Evolutionary conservation across 306 rosid genomes (phyloP), one percentile per base, ranked within the genome.

Genomic region (Dalbergia cochinchinensis): DNA sequence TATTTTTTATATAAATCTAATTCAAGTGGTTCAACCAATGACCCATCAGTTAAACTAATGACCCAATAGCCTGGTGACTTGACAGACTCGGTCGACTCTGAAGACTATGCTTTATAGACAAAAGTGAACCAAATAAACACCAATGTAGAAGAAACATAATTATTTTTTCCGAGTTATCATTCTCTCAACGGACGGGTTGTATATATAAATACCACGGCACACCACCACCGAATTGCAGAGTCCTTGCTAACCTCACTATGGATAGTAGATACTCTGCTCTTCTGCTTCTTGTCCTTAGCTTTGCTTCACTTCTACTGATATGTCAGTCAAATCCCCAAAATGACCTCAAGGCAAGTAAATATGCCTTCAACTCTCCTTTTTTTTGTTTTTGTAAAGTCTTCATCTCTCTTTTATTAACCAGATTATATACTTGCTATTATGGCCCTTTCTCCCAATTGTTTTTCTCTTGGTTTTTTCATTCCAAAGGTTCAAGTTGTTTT

Each of bases 241-340:
- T 26, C 45, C 6, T 7, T 13, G 4, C 45, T 51, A 20, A 26
- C 13, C 1, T 26, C 13, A 45, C 57, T 69, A 79, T 79, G 87
- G 82, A 47, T 4, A 69, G n/a, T 18, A 62, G 11, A 69, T 20
- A 39, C 18, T 61, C 11, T 19, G 22, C 22, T 31, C 65, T 42
- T 42, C 44, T 58, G 34, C 63, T 79, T 53, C 44, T 80, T 22
- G 59, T 79, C 33, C 65, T 84, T 26, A 51, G 31, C 68, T 73
- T 79, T 39, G 31, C 60, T 50, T 79, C 65, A 3, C 71, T 84
- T 79, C 75, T 84, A 75, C 84, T 62, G 16, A 18, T 15, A 69
- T 48, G 75, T 69, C 70, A 35, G 41, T 74, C 87, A 19, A n/a
- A 74, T 69, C 31, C 76, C 50, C 26, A 63, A 15, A 7, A 7